Base-by-base conservation (phyloP, 2,329 filamentous ascomycete genomes). In the Fusarium sarcochroum region DNA sequence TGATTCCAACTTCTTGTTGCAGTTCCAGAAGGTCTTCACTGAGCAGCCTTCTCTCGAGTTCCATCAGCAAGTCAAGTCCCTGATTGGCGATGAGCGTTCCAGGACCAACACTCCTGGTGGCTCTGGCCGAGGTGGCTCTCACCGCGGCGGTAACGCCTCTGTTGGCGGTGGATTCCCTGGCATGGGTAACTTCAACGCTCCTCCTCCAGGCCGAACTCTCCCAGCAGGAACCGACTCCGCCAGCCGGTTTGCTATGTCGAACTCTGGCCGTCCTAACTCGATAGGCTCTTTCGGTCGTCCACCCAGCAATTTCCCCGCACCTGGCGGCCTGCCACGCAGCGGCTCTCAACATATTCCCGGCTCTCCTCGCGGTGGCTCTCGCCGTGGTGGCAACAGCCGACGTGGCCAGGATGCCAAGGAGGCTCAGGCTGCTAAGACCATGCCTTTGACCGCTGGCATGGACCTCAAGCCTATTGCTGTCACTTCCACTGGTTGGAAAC, bases 11-110 rank as follows among this genome's bases (percentile, higher is more conserved):
- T 99, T 99, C 85, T 84, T 99, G 81, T 86, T 99, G 30, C 96
- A 99, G 78, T 99, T 99, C 86, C 93, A 98, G 82, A 89, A 89
- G 73, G 93, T 97, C 20, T 99, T 98, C 83, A 97, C 93, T 67
- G 96, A 99, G 84, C 97, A 98, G 82, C 96, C 96, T 15, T 97
- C 94, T 1, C 81, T 94, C 42, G 95, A 98, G 76, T 99, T 97
- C 89, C 92, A 97, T 76, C 86, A 91, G 70, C 94, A 96, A 76
- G 90, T 99, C 86, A 95, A 87, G 90, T 92, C 81, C 86, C 91
- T 84, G 80, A 90, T 99, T 70, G 95, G 95, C 59, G 94, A 91
- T 59, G 86, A 84, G 49, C 82, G 93, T 78, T 81, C 89, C 14
- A 67, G 62, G 77, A 69, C 61, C 51, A 69, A 66, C 20, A 66